phyloP scores from a whole-genome alignment of 805 yeast genomes.

The Clavispora asparagi region DNA sequence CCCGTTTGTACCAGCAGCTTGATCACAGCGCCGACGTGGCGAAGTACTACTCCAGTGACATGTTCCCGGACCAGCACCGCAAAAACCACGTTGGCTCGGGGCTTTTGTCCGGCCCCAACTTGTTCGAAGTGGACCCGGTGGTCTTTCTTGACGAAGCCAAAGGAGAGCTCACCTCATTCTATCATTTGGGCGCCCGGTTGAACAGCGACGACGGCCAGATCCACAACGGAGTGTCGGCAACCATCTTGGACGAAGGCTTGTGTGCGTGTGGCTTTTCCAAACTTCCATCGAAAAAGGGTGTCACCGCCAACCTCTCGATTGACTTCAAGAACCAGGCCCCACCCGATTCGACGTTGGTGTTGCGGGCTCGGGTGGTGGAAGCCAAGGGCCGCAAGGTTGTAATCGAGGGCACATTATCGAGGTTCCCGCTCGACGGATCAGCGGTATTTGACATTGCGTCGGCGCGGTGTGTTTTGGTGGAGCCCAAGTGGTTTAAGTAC shows the following conservation, averaged over 20 bases:
- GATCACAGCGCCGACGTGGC: constrained; percentile 1
- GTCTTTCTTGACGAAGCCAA: constrained; percentile 47
- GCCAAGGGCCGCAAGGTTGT: constrained; percentile 76
- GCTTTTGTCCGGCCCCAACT: constrained; percentile 59
- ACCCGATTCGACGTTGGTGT: constrained; percentile 58
- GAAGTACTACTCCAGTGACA: constrained; percentile 12
- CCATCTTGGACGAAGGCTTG: constrained; percentile 78
- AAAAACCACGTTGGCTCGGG: constrained; percentile 68
- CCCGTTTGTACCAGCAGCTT: constrained; percentile 8
- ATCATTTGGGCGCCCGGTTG: constrained; percentile 63
- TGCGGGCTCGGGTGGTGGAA: constrained; percentile 62
- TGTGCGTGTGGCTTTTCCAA: constrained; percentile 81
- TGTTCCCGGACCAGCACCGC: constrained; percentile 54
- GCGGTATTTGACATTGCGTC: constrained; percentile 44
- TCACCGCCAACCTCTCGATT: constrained; percentile 73
- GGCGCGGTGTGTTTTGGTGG: constrained; percentile 70
- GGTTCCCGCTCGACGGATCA: constrained; percentile 36
- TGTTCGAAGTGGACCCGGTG: constrained; percentile 72
- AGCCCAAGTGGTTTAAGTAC: constrained; percentile 84
- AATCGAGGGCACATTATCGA: constrained; percentile 61
- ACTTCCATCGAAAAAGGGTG: constrained; percentile 79
- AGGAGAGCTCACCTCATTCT: constrained; percentile 57
- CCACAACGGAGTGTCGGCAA: constrained; percentile 76
- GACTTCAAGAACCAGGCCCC: constrained; percentile 60
- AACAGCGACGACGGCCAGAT: constrained; percentile 68